Evolutionary conservation across 352 stramenopile genomes (phyloP).

Genomic region (Phytophthora pseudosyringae): DNA sequence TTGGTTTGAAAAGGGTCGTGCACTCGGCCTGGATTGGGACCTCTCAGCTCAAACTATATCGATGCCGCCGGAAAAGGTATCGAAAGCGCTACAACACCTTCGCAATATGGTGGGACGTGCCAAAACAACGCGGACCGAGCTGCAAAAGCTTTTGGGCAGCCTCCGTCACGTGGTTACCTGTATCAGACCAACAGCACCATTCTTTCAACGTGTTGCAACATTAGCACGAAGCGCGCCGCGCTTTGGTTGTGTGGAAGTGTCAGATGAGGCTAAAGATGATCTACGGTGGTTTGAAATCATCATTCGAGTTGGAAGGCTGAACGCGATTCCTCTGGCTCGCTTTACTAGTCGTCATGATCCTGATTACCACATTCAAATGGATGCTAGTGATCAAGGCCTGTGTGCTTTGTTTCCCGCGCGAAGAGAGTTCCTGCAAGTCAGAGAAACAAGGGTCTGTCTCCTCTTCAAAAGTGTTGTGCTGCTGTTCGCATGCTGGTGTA

Average conservation of each 20-base stretch:
- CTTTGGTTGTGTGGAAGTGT: not conserved
- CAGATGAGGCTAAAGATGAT: conserved; percentile 6
- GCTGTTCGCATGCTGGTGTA: no score
- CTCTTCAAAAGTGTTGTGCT: no score
- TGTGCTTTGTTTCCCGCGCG: conserved; percentile 7
- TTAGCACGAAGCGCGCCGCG: not conserved
- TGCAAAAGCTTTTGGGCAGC: conserved; percentile 13
- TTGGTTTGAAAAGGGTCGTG: not conserved
- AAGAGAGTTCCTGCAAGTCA: conserved; percentile 10
- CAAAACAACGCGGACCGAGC: conserved; percentile 1
- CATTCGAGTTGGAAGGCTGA: not conserved
- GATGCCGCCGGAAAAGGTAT: not conserved
- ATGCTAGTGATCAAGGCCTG: conserved; percentile 2
- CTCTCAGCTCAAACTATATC: not conserved
- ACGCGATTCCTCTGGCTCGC: not conserved
- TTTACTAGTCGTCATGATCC: not conserved
- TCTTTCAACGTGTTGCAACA: conserved; percentile 13
- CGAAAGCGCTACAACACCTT: not conserved
- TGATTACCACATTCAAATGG: conserved; percentile 10
- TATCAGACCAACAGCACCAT: conserved; percentile 2
- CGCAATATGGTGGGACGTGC: not conserved
- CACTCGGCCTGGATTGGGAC: not conserved
- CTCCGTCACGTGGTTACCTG: conserved; percentile 22
- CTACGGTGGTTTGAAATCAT: conserved; percentile 10
- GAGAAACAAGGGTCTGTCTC: no score